Evolutionary conservation across 2,329 filamentous ascomycete genomes (phyloP).

Genomic region (Xylaria polymorpha): DNA sequence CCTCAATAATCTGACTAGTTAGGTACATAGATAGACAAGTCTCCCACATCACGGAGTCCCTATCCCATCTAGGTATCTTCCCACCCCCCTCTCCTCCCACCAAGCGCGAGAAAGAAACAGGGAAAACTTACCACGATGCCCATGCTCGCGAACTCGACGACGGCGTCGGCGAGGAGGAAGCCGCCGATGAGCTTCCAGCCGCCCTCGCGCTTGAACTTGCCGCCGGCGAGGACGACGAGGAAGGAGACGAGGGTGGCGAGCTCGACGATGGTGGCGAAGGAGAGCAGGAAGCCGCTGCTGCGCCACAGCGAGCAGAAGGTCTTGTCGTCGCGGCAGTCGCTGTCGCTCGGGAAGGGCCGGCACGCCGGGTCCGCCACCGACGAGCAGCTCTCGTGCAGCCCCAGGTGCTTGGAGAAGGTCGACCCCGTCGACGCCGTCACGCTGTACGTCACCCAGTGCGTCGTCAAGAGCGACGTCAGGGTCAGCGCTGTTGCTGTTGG

Average conservation of each 20-base stretch:
- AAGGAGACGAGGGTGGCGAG: constrained; percentile 85
- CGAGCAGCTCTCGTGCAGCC: constrained; percentile 84
- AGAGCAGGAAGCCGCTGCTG: constrained; percentile 87
- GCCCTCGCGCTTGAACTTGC: constrained; percentile 80
- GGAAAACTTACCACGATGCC: constrained; percentile 77
- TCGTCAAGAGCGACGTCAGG: constrained; percentile 73
- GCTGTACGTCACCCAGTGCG: constrained; percentile 76
- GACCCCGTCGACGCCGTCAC: constrained; percentile 62
- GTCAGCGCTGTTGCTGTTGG: constrained; percentile 75
- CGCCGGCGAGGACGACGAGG: constrained; percentile 79
- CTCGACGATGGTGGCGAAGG: constrained; percentile 83
- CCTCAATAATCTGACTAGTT: not conserved
- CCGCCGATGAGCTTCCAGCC: constrained; percentile 83
- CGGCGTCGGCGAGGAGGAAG: constrained; percentile 72
- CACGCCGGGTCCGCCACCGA: constrained; percentile 72
- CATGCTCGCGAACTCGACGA: constrained; percentile 81
- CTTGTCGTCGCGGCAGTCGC: constrained; percentile 75
- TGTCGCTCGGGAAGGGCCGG: constrained; percentile 72
- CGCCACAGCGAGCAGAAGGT: constrained; percentile 95
- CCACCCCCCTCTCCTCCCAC: no score
- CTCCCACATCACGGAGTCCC: not conserved
- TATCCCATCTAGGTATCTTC: no score
- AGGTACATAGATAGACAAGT: not conserved
- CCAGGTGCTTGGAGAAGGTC: constrained; percentile 70
- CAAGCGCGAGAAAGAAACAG: not conserved